Base-by-base conservation (phyloP, 495 filamentous ascomycete species). In the Podospora pseudocomata region DNA sequence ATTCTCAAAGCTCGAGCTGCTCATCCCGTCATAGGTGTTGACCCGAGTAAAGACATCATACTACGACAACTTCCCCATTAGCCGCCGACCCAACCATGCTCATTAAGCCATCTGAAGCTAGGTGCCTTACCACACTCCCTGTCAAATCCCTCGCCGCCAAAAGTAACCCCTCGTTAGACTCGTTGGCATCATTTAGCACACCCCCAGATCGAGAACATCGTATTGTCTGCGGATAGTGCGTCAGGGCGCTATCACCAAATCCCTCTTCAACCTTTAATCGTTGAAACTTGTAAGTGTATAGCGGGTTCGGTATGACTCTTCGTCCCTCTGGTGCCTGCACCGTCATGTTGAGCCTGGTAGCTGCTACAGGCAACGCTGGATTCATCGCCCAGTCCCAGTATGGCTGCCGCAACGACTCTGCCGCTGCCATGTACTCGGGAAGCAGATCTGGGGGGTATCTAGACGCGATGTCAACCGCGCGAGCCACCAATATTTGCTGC, bases 361-460 rank as follows among this genome's bases (percentile, higher is more conserved):
- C 73, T 19, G 77, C 76, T 0, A 58, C 60, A 13, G 80, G 80
- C 7, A 82, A 68, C 6, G 26, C 65, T 1, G 75, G 30, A 16
- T 77, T 69, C 4, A 70, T 34, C 2, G 75, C 78, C 79, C 81
- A 82, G 71, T 81, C 80, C 78, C 81, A 83, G 72, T 75, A 82
- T 3, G 80, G 80, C 23, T 78, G 72, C 7, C 80, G 74, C 16
- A 81, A 70, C 3, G 69, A 74, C 30, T 75, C 67, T 1, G 78
- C 79, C 2, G 81, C 79, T 0, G 73, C 71, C 15, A 67, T 67
- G 70, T 82, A 81, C 6, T 68, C 56, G 16, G 73, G 68, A 6
- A 67, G 65, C 30, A 75, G 61, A 5, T 68, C 67, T 6, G 66
- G 20, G 7, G 65, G 68, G 67, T 80, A 81, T 58, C 72, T 63